A percentile compares a stretch with the other conserved stretches of the same genome.
These are phyloP conservation scores for Sideroxylon spinosum DNA, from an alignment of 179 eudicot species.

Conservation along the genomic window DNA sequence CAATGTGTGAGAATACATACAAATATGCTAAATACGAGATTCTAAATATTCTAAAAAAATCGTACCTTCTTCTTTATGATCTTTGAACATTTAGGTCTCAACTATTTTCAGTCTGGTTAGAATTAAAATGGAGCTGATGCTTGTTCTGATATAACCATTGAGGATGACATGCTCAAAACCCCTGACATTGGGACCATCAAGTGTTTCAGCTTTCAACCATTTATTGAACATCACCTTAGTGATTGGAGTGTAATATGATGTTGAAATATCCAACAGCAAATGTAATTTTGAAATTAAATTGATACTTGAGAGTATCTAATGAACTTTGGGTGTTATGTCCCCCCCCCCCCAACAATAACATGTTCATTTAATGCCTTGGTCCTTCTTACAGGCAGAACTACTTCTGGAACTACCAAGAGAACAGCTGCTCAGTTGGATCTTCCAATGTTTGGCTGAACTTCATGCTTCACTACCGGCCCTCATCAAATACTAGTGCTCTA, in stretches of 20 bases:
- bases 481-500: constrained; percentile 54
- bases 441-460: constrained; percentile 82
- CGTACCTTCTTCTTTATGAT: too few species aligned
- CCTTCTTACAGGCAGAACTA: constrained; percentile 61
- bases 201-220: not conserved
- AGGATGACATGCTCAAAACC: not conserved
- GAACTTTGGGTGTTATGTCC: not conserved
- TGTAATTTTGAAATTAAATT: not conserved
- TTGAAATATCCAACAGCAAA: not conserved
- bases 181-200: constrained; percentile 9
- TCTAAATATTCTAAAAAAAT: too few species aligned
- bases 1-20: too few species aligned
- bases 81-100: not conserved
- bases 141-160: not conserved
- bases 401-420: constrained; percentile 85
- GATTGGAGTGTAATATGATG: not conserved
- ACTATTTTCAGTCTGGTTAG: not conserved
- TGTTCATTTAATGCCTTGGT: not conserved
- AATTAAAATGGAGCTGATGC: not conserved
- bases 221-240: not conserved
- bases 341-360: not conserved
- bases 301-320: not conserved
- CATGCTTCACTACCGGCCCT: constrained; percentile 76
- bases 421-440: constrained; percentile 90
- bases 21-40: too few species aligned